phyloP scores from a whole-genome alignment of 176 grass and related monocot species.

The Aegilops tauschii region DNA sequence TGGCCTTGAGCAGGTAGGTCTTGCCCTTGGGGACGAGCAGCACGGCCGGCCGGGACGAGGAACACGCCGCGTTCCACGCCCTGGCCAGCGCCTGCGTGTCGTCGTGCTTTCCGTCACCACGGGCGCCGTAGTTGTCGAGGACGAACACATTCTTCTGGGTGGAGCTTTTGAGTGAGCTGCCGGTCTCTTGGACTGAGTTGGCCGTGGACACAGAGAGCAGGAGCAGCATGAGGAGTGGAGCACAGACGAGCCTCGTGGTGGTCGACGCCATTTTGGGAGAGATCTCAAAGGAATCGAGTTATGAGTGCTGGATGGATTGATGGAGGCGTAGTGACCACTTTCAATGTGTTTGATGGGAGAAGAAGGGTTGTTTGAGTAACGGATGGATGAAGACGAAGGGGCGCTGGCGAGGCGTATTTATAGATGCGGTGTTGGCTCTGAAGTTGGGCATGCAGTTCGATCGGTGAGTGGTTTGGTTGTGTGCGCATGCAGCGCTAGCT shows the following conservation, averaged over 20 bases:
- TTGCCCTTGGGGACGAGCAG: slow-evolving; percentile 51
- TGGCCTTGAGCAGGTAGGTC: slow-evolving; percentile 47
- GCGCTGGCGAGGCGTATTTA: not conserved
- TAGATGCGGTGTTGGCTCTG: not conserved
- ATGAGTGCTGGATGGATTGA: not conserved
- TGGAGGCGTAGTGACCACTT: not conserved
- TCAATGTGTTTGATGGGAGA: not conserved
- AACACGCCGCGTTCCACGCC: slow-evolving; percentile 57
- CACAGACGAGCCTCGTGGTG: not conserved
- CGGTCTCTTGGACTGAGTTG: not conserved
- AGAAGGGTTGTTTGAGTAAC: not conserved
- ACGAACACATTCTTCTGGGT: slow-evolving; percentile 32
- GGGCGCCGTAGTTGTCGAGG: slow-evolving; percentile 50
- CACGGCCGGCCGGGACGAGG: slow-evolving; percentile 43
- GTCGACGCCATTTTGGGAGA: not conserved
- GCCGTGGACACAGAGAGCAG: not conserved
- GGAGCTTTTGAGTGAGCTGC: not conserved
- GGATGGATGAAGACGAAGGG: not conserved
- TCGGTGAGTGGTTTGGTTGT: not conserved
- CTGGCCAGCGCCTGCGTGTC: slow-evolving; percentile 52
- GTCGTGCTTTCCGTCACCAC: slow-evolving; percentile 47
- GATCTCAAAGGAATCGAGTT: not conserved
- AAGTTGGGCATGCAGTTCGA: not conserved
- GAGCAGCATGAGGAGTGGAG: not conserved
- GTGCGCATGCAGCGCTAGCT: not conserved